Conservation (phyloP, 257 asterid genomes). For the Anisodus tanguticus region DNA sequence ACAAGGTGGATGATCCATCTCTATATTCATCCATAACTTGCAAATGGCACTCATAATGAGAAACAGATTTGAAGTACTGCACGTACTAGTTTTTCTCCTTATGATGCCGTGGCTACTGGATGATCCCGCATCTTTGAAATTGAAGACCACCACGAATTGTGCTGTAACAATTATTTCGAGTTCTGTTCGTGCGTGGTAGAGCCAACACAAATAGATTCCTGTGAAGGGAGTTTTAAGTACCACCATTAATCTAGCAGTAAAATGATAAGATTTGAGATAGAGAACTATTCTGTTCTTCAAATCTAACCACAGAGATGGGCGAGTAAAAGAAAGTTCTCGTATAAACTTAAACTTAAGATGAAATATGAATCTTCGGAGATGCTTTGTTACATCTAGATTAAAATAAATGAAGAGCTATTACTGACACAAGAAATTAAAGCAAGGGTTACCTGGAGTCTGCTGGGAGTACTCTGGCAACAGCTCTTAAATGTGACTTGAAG, state of each 20-base stretch:
- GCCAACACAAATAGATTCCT: not conserved
- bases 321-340: constrained; percentile 16
- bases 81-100: not conserved
- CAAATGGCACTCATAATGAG: not conserved
- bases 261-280: not conserved
- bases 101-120: not conserved
- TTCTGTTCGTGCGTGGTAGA: not conserved
- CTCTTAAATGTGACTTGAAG: constrained; percentile 11
- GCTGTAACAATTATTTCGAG: not conserved
- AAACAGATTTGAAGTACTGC: not conserved
- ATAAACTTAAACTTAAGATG: not conserved
- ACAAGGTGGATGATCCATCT: not conserved
- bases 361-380: not conserved
- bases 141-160: constrained; percentile 6
- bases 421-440: not conserved
- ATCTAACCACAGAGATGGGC: not conserved
- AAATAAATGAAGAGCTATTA: not conserved
- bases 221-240: not conserved
- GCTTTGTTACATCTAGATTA: constrained; percentile 19
- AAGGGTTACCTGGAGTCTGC: not conserved
- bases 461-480: constrained; percentile 5
- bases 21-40: not conserved
- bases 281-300: not conserved
- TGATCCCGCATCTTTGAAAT: constrained; percentile 3
- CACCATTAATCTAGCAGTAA: not conserved